Percentiles rank a stretch among this genome's conserved stretches.
phyloP scores from a whole-genome alignment of 1,284 basidiomycete genomes.

The Sanguinoderma infundibulare region DNA sequence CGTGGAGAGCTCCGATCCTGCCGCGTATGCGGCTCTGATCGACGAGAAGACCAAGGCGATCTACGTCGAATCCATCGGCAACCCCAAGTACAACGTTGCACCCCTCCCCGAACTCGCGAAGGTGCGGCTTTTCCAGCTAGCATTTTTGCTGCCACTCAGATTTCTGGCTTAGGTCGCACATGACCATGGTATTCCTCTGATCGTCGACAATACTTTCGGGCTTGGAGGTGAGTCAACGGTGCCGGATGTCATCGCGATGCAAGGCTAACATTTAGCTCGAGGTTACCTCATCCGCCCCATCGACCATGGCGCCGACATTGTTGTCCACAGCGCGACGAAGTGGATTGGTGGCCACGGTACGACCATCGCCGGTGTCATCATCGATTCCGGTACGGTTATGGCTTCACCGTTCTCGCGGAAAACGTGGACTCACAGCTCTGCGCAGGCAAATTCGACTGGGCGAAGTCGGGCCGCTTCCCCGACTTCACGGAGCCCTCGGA shows the following conservation, averaged over 20 bases:
- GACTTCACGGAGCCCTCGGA: constrained; percentile 83
- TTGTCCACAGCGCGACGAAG: constrained; percentile 90
- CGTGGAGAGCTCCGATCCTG: constrained; percentile 65
- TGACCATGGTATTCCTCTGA: constrained; percentile 73
- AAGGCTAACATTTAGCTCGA: constrained; percentile 22
- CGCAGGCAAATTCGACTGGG: constrained; percentile 86
- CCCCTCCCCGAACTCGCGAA: constrained; percentile 77
- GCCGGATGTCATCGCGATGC: neutral
- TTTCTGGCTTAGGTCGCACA: constrained; percentile 57
- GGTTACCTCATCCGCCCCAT: constrained; percentile 79
- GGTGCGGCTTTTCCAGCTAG: constrained; percentile 35
- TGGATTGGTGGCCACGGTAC: constrained; percentile 94
- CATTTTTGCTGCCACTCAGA: neutral
- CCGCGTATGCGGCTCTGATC: constrained; percentile 74
- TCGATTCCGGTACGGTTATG: constrained; percentile 65
- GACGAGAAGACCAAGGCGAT: constrained; percentile 83
- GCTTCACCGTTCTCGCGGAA: neutral
- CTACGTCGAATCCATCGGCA: constrained; percentile 85
- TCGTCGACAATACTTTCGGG: constrained; percentile 93
- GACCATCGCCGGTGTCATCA: constrained; percentile 83
- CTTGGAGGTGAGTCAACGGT: constrained; percentile 60
- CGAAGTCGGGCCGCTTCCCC: constrained; percentile 76
- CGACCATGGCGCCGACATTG: constrained; percentile 80
- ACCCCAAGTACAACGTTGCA: constrained; percentile 80
- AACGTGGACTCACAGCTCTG: neutral